Conservation (phyloP, 768 basidiomycete genomes). For the Lactarius psammicola region DNA sequence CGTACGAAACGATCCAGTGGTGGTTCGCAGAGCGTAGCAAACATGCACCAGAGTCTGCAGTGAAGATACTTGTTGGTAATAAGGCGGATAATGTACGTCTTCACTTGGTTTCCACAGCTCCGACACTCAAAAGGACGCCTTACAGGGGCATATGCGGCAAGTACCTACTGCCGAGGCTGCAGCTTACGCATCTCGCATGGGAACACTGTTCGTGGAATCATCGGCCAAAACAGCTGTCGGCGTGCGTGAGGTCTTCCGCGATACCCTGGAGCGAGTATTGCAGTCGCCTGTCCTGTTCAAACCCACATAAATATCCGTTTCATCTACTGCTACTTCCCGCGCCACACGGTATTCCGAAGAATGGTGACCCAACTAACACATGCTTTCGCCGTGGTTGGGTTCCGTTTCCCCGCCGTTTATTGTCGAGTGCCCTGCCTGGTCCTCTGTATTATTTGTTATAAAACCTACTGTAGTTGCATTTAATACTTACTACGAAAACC, state of each 20-base stretch:
- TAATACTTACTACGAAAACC: neutral
- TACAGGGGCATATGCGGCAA: neutral
- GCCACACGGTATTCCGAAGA: neutral
- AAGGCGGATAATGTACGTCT: neutral
- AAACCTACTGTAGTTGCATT: neutral
- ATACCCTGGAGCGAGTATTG: neutral
- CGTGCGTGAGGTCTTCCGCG: constrained; percentile 2
- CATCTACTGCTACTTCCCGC: neutral
- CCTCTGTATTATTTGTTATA: neutral
- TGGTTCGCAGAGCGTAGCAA: constrained; percentile 94
- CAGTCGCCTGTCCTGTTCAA: neutral
- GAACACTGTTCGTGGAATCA: neutral
- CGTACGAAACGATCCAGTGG: constrained; percentile 85
- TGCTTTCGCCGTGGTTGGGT: neutral
- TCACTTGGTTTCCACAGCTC: neutral
- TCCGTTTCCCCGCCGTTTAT: neutral
- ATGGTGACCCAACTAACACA: neutral
- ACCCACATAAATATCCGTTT: neutral
- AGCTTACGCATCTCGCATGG: constrained; percentile 3
- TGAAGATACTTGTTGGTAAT: constrained; percentile 81
- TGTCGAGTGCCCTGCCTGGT: neutral
- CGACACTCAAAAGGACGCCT: neutral
- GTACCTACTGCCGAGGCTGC: neutral
- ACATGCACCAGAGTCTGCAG: constrained; percentile 79
- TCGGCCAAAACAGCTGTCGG: neutral